phyloP scores from a whole-genome alignment of 2,329 filamentous ascomycete genomes.

The Elsinoe arachidis region DNA sequence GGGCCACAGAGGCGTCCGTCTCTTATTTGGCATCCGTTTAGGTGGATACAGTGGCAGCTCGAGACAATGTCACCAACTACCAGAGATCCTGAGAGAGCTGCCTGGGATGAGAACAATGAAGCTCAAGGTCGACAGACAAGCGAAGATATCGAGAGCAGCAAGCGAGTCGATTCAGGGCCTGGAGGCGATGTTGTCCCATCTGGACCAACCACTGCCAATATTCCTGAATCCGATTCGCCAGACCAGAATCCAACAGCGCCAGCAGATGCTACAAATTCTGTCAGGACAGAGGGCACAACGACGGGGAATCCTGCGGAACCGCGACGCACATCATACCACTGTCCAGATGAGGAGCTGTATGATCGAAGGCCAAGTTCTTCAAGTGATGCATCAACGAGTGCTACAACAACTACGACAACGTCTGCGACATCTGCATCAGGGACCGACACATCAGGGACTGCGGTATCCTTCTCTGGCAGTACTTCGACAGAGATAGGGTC shows the following conservation, averaged over 20 bases:
- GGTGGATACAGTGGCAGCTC: neutral
- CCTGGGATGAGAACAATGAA: neutral
- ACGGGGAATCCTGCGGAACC: no score
- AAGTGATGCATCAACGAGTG: neutral
- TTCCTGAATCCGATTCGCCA: no score
- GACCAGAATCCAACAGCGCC: no score
- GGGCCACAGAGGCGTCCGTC: neutral
- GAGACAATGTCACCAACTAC: neutral
- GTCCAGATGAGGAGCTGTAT: slow-evolving; percentile 9
- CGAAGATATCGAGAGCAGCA: neutral
- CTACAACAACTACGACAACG: neutral
- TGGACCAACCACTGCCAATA: no score
- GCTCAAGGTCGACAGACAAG: neutral
- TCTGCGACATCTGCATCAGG: neutral
- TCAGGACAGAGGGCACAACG: no score
- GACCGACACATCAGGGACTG: neutral
- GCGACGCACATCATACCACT: neutral
- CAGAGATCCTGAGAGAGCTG: neutral
- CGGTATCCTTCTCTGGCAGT: neutral
- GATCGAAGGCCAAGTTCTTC: neutral
- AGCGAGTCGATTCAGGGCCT: neutral
- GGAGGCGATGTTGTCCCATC: neutral
- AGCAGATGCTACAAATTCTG: no score
- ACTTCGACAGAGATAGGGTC: neutral
- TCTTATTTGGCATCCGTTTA: neutral